These are phyloP conservation scores for Lactuca saligna DNA, from an alignment of 129 eudicot genomes.

Conservation along the genomic window DNA sequence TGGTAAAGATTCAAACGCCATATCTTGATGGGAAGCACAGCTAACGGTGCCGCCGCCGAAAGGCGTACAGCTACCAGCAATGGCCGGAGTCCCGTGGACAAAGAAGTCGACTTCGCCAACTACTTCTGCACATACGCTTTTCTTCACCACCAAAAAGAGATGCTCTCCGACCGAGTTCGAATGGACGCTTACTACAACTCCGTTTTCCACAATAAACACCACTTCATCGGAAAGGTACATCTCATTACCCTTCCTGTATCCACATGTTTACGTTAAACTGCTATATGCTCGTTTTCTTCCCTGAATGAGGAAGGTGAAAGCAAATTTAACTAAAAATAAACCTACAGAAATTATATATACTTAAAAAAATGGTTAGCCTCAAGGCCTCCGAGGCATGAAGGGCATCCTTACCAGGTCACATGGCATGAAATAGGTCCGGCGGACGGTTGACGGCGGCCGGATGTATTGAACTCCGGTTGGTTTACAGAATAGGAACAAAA, in stretches of 20 bases:
- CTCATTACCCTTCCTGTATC: no score
- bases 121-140: conserved; percentile 97
- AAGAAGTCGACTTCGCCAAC: conserved; percentile 91
- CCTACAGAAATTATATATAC: no score
- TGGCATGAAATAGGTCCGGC: no score
- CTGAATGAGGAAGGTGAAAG: no score
- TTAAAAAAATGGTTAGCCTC: no score
- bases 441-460: no score
- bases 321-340: no score
- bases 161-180: conserved; percentile 94
- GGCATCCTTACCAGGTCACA: no score
- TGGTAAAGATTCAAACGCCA: background rate
- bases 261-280: background rate
- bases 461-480: no score
- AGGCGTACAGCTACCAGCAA: conserved; percentile 7
- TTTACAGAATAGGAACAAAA: no score
- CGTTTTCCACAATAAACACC: conserved; percentile 61
- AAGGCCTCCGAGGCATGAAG: no score
- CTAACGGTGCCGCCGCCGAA: conserved; percentile 43
- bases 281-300: background rate
- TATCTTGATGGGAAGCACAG: conserved; percentile 36
- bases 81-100: conserved; percentile 58
- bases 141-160: conserved; percentile 98
- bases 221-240: conserved; percentile 40
- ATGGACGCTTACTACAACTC: conserved; percentile 96